Base-by-base conservation (phyloP, 768 basidiomycete species). In the Ramaria rubella region DNA sequence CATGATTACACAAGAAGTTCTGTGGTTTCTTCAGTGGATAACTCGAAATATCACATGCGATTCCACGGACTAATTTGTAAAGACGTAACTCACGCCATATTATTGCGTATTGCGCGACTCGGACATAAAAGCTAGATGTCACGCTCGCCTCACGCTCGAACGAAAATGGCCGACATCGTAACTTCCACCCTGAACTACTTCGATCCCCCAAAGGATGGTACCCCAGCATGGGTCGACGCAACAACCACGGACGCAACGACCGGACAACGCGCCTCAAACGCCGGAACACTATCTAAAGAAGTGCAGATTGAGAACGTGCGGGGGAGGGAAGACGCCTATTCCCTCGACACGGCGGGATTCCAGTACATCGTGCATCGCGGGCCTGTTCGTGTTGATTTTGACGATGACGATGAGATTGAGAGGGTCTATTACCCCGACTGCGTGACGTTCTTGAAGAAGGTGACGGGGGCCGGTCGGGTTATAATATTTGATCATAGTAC, bases 401-500 rank as follows among this genome's bases (percentile, higher is more conserved):
- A 58, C 2, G 63, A 72, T 31, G 70, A 74, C 11, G 62, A 65
- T 12, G 73, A 67, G 52, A 71, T 77, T 52, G 58, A 69, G 51
- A 50, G 52, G 29, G 68, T 67, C 30, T 77, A 78, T 57, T 76
- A 75, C 52, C 65, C 68, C 0, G 76, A 78, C 62, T 69, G 68
- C 48, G 44, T 61, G 24, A 69, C 70, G 54, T 61, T 75, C 19
- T 59, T 76, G 36, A 75, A 75, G 65, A 63, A 67, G 36, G 42
- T 68, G 33, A 74, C 73, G 1, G 73, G 72, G 12, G 77, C 74
- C n/a, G 69, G 59, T 48, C 66, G 63, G n/a, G 66, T 67, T 34
- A 69, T 75, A 44, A 62, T 76, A 29, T 77, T 77, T 58, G 75
- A 76, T 53, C 72, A 75, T 49, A 77, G 73, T 69, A 43, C n/a